Base-by-base conservation (phyloP, 495 filamentous ascomycete species). In the Penicillium pancosmium region DNA sequence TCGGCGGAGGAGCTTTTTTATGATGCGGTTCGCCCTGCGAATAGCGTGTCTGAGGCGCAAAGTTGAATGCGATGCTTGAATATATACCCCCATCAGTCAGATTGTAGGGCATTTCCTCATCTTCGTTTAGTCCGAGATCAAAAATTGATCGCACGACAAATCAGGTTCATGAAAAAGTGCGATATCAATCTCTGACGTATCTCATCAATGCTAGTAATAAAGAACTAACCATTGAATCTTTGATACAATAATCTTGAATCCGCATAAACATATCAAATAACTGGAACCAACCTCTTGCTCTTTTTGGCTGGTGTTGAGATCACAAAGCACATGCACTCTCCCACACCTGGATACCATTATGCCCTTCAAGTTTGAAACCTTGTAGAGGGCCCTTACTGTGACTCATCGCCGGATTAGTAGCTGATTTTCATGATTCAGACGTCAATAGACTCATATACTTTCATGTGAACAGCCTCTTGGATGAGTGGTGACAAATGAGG, bases 1-100 rank as follows among this genome's bases (percentile, higher is more conserved):
- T 63, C 73, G 1, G 73, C 65, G 2, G 50, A 68, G 25, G 46
- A 43, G 5, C 63, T 78, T 2, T 79, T 70, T 68, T 10, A 50
- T 11, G 73, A 76, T 50, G 57, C 69, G 1, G 34, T 9, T 44
- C 12, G 4, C 12, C 36, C n/a, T n/a, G 27, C 27, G 27, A 31
- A 31, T 9, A 31, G 27, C 5, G 27, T 31, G 27, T 7, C 27
- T 9, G 27, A 31, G 27, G 27, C 36, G 4, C 0, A 5, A n/a
- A 38, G 36, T 38, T 38, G 36, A 38, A 38, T 4, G 15, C 36
- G 36, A 38, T n/a, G 1, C 9, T 8, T 9, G 27, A 31, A 31
- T 31, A 9, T 31, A 9, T 31, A 31, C 27, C 27, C 8, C 27
- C 8, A 2, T 0, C 8, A 4, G 27, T 1, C 27, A 31, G 6